These are phyloP conservation scores for Coemansia sp. DNA, from an alignment of 192 early-diverging fungal species.

Conservation along the genomic window DNA sequence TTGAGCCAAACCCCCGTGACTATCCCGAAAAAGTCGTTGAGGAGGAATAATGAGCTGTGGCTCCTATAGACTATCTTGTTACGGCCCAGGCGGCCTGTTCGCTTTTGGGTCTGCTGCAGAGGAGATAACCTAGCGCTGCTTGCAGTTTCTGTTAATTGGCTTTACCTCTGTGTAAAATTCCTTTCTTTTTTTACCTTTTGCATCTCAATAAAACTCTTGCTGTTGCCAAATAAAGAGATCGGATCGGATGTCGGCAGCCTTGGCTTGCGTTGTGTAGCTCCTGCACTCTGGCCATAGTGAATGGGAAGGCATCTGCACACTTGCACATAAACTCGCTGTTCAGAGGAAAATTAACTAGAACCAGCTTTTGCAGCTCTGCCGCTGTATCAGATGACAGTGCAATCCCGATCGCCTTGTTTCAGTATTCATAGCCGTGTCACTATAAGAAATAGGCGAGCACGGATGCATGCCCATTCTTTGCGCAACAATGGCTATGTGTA, in stretches of 20 bases:
- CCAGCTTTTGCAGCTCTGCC: no score
- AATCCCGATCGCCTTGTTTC: no score
- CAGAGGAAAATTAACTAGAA: no score
- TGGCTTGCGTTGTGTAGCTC: no score
- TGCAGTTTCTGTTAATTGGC: conserved; percentile 7
- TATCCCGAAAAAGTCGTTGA: conserved; percentile 17
- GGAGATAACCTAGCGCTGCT: conserved; percentile 1
- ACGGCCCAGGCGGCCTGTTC: neutral
- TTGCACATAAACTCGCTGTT: no score
- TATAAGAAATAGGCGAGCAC: no score
- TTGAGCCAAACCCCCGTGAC: conserved; percentile 10
- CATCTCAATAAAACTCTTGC: conserved; percentile 7
- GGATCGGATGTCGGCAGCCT: conserved; percentile 6
- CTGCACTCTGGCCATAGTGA: no score
- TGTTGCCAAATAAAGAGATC: neutral
- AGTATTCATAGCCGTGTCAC: no score
- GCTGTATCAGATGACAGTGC: no score
- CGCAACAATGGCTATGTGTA: conserved; percentile 7
- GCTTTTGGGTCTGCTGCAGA: conserved; percentile 1
- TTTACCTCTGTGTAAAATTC: conserved; percentile 9
- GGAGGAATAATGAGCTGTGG: conserved; percentile 5
- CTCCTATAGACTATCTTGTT: conserved; percentile 1
- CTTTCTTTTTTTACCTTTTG: conserved; percentile 1
- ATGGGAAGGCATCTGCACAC: no score
- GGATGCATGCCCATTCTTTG: conserved; percentile 1